phyloP scores from a whole-genome alignment of 768 basidiomycete genomes.

The Pulveroboletus sp. region DNA sequence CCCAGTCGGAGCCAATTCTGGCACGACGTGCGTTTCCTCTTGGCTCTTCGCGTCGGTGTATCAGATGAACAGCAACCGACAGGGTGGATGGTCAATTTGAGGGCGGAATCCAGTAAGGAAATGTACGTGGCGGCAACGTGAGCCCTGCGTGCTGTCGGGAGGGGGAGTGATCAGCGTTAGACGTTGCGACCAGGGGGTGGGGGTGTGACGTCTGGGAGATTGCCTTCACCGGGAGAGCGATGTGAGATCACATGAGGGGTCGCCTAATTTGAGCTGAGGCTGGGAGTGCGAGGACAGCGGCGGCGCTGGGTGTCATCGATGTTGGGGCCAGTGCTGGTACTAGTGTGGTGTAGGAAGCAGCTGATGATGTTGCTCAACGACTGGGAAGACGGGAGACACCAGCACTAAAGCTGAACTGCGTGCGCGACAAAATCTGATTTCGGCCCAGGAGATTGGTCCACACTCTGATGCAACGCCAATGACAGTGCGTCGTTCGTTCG shows the following conservation, averaged over 20 bases:
- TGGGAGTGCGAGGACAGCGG: not conserved
- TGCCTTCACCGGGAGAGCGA: constrained; percentile 17
- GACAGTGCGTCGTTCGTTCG: too few relatives aligned
- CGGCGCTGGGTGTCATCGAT: not conserved
- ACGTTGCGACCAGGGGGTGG: not conserved
- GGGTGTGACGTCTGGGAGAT: constrained; percentile 10
- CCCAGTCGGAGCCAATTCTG: constrained; percentile 79
- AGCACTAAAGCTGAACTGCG: too few relatives aligned
- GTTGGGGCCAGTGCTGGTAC: not conserved
- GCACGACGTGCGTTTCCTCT: constrained; percentile 48
- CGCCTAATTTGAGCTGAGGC: constrained; percentile 6
- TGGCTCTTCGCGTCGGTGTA: constrained; percentile 61
- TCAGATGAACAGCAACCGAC: constrained; percentile 76
- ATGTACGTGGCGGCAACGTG: not conserved
- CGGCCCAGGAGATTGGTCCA: too few relatives aligned
- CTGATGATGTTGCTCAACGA: constrained; percentile 40
- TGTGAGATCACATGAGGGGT: constrained; percentile 3
- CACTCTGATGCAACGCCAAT: too few relatives aligned
- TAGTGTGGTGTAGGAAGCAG: not conserved
- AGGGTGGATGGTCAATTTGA: constrained; percentile 59
- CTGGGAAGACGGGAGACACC: constrained; percentile 38
- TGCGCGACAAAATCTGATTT: too few relatives aligned
- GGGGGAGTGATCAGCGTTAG: constrained; percentile 1
- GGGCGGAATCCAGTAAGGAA: constrained; percentile 23
- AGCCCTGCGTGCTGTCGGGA: not conserved